phyloP scores from a whole-genome alignment of 768 basidiomycete genomes.

The Pisolithus marmoratus region DNA sequence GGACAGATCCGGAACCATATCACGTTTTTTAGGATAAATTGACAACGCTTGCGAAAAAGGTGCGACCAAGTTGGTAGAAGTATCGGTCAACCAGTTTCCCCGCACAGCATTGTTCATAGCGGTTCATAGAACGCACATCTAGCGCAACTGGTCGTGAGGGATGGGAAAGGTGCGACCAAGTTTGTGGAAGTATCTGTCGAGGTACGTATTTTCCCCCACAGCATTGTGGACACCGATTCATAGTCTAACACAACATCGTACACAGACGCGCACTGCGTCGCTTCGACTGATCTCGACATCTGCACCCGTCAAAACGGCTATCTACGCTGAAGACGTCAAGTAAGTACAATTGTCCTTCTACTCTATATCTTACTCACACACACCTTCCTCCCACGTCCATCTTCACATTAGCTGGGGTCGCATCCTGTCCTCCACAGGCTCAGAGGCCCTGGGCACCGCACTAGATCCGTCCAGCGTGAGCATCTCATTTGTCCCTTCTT shows the following conservation, averaged over 20 bases:
- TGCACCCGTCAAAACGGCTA: conserved; percentile 92
- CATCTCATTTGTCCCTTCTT: conserved; percentile 82
- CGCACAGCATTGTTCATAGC: too few species aligned
- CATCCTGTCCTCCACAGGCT: conserved; percentile 88
- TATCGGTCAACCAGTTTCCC: too few species aligned
- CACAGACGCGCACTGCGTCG: conserved; percentile 83
- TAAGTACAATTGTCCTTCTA: conserved; percentile 27
- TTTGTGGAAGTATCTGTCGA: conserved; percentile 92
- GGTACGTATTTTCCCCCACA: conserved; percentile 37
- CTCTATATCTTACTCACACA: not conserved
- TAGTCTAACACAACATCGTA: conserved; percentile 63
- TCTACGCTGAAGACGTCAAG: too few species aligned
- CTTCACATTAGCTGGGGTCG: conserved; percentile 80
- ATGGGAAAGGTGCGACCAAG: conserved; percentile 97
- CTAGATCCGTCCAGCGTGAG: conserved; percentile 75
- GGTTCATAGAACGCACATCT: too few species aligned
- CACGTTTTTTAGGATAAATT: conserved; percentile 73
- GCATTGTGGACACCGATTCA: too few species aligned
- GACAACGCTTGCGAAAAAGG: conserved; percentile 80
- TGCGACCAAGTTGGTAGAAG: too few species aligned
- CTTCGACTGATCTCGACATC: conserved; percentile 90
- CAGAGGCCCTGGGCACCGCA: conserved; percentile 50
- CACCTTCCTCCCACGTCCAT: too few species aligned
- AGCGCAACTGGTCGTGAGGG: conserved; percentile 91
- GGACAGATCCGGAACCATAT: conserved; percentile 54